Conservation (phyloP, 2,329 filamentous ascomycete genomes). For the Colletotrichum truncatum region DNA sequence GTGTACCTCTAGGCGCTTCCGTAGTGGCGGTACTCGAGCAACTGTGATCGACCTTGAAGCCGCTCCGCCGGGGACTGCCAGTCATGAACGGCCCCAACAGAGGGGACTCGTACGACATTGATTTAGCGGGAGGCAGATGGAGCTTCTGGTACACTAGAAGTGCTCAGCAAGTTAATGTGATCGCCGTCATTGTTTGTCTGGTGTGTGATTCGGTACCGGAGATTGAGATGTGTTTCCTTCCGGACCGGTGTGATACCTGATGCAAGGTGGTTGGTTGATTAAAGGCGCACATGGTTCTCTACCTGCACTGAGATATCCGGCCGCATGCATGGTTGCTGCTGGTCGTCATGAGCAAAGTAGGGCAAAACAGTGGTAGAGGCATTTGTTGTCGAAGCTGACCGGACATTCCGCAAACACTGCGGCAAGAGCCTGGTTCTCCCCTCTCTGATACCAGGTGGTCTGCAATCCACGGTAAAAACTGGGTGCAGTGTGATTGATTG, state of each 20-base stretch:
- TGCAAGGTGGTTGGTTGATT: background rate
- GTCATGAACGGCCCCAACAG: constrained; percentile 7
- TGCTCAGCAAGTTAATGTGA: background rate
- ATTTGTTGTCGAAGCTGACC: background rate
- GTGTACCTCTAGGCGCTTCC: constrained; percentile 22
- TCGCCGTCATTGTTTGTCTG: constrained; percentile 7
- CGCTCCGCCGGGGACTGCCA: constrained; percentile 25
- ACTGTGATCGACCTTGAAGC: constrained; percentile 27
- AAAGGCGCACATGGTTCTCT: background rate
- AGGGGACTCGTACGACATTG: constrained; percentile 30
- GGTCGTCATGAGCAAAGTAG: background rate
- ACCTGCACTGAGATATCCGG: background rate
- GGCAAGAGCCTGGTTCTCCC: background rate
- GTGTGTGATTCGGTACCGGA: constrained; percentile 5
- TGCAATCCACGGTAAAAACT: no score
- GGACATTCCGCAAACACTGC: background rate
- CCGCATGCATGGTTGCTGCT: background rate
- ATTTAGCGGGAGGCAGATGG: constrained; percentile 20
- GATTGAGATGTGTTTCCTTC: constrained; percentile 6
- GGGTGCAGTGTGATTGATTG: no score
- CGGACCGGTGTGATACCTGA: background rate
- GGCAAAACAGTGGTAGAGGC: background rate
- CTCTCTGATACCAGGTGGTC: no score
- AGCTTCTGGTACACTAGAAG: constrained; percentile 7
- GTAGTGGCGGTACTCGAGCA: constrained; percentile 21